phyloP scores from a whole-genome alignment of 2,329 filamentous ascomycete genomes.

The Xylariales sp. region DNA sequence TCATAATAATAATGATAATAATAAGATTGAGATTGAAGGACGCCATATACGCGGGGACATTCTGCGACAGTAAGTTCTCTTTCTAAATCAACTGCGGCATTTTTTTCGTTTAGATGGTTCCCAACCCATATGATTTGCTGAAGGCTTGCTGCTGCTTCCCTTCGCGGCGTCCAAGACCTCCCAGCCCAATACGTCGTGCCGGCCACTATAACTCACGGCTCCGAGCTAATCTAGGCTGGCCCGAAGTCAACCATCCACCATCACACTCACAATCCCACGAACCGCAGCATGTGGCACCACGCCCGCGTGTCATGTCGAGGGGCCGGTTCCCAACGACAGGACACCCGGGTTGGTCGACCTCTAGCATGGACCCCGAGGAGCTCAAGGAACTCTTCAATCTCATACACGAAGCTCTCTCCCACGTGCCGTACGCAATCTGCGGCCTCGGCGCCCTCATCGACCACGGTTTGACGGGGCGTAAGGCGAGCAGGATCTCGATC shows the following conservation, averaged over 20 bases:
- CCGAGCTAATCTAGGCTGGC: conserved; percentile 35
- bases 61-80: conserved; percentile 40
- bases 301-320: background rate
- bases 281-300: background rate
- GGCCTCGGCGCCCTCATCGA: conserved; percentile 59
- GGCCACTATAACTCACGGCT: conserved; percentile 37
- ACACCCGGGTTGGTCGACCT: conserved; percentile 34
- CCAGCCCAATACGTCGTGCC: conserved; percentile 12
- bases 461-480: conserved; percentile 54
- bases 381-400: conserved; percentile 54
- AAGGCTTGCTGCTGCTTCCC: conserved; percentile 37
- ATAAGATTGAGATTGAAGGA: background rate
- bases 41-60: conserved; percentile 1
- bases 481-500: conserved; percentile 53
- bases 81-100: background rate
- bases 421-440: conserved; percentile 60
- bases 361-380: conserved; percentile 45
- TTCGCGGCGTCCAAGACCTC: background rate
- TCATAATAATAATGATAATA: background rate
- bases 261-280: background rate
- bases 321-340: conserved; percentile 13
- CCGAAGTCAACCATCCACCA: background rate
- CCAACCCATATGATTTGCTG: conserved; percentile 20
- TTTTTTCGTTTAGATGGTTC: background rate
- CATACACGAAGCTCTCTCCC: conserved; percentile 55